These are phyloP conservation scores for Penicillium sp. DNA, from an alignment of 2,329 filamentous ascomycete genomes.

Conservation along the genomic window DNA sequence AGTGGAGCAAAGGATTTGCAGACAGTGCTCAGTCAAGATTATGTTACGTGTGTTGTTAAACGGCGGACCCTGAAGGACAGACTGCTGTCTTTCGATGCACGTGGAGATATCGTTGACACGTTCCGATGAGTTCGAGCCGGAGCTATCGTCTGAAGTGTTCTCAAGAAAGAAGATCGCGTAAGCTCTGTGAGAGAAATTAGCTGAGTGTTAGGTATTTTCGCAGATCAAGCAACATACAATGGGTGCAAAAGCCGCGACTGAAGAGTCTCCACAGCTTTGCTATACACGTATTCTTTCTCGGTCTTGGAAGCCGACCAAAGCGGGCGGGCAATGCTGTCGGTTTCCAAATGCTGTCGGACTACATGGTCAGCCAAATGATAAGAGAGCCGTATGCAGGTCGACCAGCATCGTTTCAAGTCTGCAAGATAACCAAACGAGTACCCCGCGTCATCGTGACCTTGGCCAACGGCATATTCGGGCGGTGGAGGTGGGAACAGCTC, in stretches of 20 bases:
- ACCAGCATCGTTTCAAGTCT: conserved; percentile 26
- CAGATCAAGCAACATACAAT: conserved; percentile 15
- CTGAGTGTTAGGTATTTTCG: not conserved
- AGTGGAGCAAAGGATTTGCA: conserved; percentile 24
- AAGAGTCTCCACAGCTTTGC: conserved; percentile 20
- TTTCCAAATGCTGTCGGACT: conserved; percentile 23
- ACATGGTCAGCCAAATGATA: conserved; percentile 25
- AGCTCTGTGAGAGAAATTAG: conserved; percentile 14
- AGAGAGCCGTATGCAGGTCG: conserved; percentile 27
- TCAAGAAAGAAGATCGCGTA: conserved; percentile 29
- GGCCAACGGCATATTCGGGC: conserved; percentile 21
- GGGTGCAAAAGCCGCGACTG: conserved; percentile 23
- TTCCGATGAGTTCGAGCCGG: not conserved
- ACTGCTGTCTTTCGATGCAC: conserved; percentile 17
- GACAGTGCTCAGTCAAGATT: conserved; percentile 25
- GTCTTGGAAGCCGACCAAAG: conserved; percentile 26
- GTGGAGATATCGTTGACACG: not conserved
- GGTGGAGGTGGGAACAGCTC: conserved; percentile 28
- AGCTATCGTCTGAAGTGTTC: conserved; percentile 9
- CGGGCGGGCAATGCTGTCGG: conserved; percentile 13
- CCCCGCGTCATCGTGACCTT: conserved; percentile 19
- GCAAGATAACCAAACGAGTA: conserved; percentile 28
- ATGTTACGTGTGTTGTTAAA: conserved; percentile 24
- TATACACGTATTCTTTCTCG: conserved; percentile 26
- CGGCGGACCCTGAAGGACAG: conserved; percentile 24